Base-by-base conservation (phyloP, 805 yeast species). In the Metschnikowia rubicola region DNA sequence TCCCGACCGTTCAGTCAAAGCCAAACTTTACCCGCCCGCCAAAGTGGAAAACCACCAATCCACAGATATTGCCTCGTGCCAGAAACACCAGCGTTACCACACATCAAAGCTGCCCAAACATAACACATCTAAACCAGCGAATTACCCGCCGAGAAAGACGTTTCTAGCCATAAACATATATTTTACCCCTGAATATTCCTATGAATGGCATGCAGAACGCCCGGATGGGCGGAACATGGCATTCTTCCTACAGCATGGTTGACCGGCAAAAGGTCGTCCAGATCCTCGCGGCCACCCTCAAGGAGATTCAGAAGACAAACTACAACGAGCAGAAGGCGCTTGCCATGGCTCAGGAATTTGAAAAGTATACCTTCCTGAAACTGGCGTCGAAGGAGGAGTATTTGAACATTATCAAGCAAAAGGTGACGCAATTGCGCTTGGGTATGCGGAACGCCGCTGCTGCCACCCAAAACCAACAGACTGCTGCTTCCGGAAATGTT, bases 331-430 rank as follows among this genome's bases (percentile, higher is more conserved):
- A 64, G 40, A 66, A 67, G 43, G 74, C 73, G 15, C 60, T 64
- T 13, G 52, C 59, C 42, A 77, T 81, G 55, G 89, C 90, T 4
- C 84, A 81, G 56, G 88, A 84, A 58, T 84, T 83, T 55, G 94
- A 86, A 60, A 78, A 81, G 48, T 80, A 74, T 55, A 78, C 88
- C 21, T 85, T 75, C 60, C 73, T 75, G 46, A 80, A 80, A 47
- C 73, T 88, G 10, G 72, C 74, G 9, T 70, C 79, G 17, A 79
- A 80, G 54, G 79, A 77, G 44, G 83, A 81, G 50, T 86, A 86
- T 58, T 73, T 60, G 61, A 68, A 59, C 55, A 64, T 70, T 51
- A 71, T 63, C 60, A 71, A 63, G 55, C 68, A 64, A 52, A 70
- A 73, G 60, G 59, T 71, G 48, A 56, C 65, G 34, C 71, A 67